phyloP scores from a whole-genome alignment of 2,329 filamentous ascomycete species.

The Diaporthe sp. region DNA sequence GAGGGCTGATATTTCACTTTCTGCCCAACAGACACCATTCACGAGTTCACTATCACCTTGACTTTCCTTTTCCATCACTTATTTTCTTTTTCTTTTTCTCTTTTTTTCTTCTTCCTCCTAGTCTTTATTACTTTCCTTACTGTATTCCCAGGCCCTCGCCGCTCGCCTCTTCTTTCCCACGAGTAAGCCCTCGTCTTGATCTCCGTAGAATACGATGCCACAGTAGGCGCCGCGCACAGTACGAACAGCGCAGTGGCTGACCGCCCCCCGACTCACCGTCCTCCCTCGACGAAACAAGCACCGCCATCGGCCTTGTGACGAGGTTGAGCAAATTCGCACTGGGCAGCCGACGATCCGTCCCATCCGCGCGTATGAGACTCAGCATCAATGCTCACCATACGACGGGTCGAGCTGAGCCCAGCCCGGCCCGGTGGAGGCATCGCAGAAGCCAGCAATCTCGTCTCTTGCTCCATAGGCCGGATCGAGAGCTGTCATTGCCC shows the following conservation, averaged over 20 bases:
- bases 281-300: constrained; percentile 7
- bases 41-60: background rate
- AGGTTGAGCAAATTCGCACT: constrained; percentile 19
- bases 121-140: background rate
- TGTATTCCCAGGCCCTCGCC: background rate
- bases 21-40: background rate
- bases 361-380: constrained; percentile 23
- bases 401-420: constrained; percentile 1
- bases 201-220: constrained; percentile 7
- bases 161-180: constrained; percentile 16
- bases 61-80: background rate
- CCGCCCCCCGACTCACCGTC: constrained; percentile 24
- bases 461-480: background rate
- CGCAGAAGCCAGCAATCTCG: background rate
- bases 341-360: constrained; percentile 25
- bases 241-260: constrained; percentile 20
- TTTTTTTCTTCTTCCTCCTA: background rate
- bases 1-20: constrained; percentile 10
- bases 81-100: background rate
- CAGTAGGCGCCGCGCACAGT: constrained; percentile 8
- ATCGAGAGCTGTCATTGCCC: background rate
- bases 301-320: constrained; percentile 26
- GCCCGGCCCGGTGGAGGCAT: constrained; percentile 7
- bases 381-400: constrained; percentile 26
- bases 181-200: background rate